Base-by-base conservation (phyloP, 1,139 yeast genomes). In the Pichia terricola region DNA sequence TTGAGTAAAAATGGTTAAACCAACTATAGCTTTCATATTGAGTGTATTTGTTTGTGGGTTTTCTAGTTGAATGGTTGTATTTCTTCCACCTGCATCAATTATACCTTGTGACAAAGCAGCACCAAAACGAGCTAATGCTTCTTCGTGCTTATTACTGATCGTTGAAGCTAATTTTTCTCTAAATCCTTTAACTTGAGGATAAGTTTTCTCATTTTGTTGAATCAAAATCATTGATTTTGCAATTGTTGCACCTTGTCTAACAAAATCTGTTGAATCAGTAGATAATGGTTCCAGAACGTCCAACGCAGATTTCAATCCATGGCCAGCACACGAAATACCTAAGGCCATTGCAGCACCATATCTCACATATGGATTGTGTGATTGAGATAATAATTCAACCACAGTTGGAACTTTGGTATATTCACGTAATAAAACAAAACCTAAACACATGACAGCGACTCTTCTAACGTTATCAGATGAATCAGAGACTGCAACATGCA, bases 31-130 rank as follows among this genome's bases (percentile, higher is more conserved):
- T 60, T 84, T 84, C 63, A 82, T 79, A 63, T 91, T 91, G 53
- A 91, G 74, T 16, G 95, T 88, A 49, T 88, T 94, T 34, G 96
- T 87, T 53, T 87, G 91, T n/a, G 80, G 60, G 61, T 91, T 86
- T 64, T 91, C 97, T 46, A 91, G 71, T 54, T 84, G 84, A 52
- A 91, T 88, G 1, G 97, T 89, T n/a, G 86, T 95, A 58, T 94
- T 91, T 62, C 98, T 79, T 26, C 99, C 99, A 66, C 98, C 97
- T 11, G 98, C 98, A 67, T 91, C 97, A 62, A 94, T 81, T 53
- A 91, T 91, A 64, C 99, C 98, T 68, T 89, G 97, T 10, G 96
- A 91, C 44, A 94, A 70, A 25, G 96, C 87, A 35, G 98, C 97
- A 61, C 99, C 99, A 65, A 89, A 91, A 66, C 88, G 89, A 38